Evolutionary conservation across 345 rosid genomes (phyloP).

Genomic region (Ceriops tagal): DNA sequence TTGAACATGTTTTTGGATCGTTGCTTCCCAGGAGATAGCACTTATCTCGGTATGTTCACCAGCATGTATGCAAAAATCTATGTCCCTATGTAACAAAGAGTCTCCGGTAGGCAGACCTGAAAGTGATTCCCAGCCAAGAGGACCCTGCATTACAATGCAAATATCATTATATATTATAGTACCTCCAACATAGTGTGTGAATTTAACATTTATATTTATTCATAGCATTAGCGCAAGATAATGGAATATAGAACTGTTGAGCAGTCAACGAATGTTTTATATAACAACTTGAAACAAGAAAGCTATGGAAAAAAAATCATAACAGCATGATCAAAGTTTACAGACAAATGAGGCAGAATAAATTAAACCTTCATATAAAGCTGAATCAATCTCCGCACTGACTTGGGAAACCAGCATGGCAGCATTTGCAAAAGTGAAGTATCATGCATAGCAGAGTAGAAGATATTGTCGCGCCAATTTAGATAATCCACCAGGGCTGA

Average conservation of each 20-base stretch:
- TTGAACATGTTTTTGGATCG: constrained; percentile 78
- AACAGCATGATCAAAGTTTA: constrained; percentile 7
- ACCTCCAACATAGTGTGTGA: neutral
- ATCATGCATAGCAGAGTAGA: constrained; percentile 83
- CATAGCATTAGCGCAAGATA: neutral
- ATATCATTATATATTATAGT: constrained; percentile 7
- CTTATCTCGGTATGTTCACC: constrained; percentile 61
- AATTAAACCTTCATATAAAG: constrained; percentile 78
- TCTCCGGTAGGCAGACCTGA: constrained; percentile 75
- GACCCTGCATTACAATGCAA: constrained; percentile 60
- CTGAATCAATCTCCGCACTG: constrained; percentile 83
- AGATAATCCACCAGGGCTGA: constrained; percentile 74
- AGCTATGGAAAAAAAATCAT: constrained; percentile 6
- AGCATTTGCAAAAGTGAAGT: constrained; percentile 93
- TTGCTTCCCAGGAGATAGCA: constrained; percentile 91
- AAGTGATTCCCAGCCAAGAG: constrained; percentile 86
- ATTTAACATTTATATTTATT: neutral
- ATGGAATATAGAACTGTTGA: neutral
- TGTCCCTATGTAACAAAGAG: constrained; percentile 55
- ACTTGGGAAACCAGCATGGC: constrained; percentile 96
- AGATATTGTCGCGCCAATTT: constrained; percentile 84
- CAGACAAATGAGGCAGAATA: constrained; percentile 7
- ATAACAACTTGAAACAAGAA: neutral
- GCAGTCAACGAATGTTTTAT: neutral
- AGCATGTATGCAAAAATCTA: constrained; percentile 58